phyloP scores from a whole-genome alignment of 1,284 basidiomycete species.

The Peniophora sp. region DNA sequence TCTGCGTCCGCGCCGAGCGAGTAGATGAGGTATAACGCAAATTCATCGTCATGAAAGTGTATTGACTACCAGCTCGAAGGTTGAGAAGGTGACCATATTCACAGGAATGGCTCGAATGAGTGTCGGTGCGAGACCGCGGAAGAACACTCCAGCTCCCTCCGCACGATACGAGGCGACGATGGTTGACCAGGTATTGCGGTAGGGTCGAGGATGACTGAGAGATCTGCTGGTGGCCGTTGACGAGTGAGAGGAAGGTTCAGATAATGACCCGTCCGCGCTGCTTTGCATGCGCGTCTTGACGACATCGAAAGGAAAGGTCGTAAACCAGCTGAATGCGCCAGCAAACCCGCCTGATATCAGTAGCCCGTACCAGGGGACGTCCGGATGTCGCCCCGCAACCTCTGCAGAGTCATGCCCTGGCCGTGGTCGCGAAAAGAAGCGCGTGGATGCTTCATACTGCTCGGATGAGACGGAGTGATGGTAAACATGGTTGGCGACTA shows the following conservation, averaged over 20 bases:
- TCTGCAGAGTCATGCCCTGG: background rate
- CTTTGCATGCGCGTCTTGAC: conserved; percentile 83
- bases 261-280: conserved; percentile 6
- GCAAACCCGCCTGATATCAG: conserved; percentile 75
- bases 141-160: conserved; percentile 66
- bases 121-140: conserved; percentile 70
- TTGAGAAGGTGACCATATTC: conserved; percentile 50
- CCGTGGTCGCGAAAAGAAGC: conserved; percentile 37
- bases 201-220: conserved; percentile 24
- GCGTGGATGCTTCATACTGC: conserved; percentile 75
- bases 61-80: conserved; percentile 40
- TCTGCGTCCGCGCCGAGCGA: too few species aligned
- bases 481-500: background rate
- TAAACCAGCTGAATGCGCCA: conserved; percentile 63
- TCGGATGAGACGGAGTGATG: conserved; percentile 9
- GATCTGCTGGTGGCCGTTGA: background rate
- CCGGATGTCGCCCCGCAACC: conserved; percentile 25
- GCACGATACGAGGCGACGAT: conserved; percentile 52
- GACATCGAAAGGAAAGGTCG: conserved; percentile 80
- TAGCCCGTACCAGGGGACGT: conserved; percentile 48
- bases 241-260: background rate
- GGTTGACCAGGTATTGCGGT: conserved; percentile 48
- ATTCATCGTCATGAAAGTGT: conserved; percentile 26
- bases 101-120: conserved; percentile 59
- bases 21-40: too few species aligned